Conservation (phyloP, 2,329 filamentous ascomycete species). For the Fusarium phyllophilum region DNA sequence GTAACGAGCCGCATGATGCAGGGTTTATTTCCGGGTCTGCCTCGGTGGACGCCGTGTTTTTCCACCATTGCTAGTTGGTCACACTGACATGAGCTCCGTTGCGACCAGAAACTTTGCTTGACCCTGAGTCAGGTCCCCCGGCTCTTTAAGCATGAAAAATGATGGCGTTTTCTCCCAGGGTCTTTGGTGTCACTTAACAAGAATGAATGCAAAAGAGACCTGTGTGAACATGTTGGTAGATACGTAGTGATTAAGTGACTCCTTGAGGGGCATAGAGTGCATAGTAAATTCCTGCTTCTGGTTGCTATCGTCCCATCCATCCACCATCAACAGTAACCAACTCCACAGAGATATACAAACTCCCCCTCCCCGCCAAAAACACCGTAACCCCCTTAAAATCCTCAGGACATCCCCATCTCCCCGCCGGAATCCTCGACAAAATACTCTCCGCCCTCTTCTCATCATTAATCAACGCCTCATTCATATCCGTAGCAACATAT, state of each 20-base stretch:
- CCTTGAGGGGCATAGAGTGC: fast-evolving
- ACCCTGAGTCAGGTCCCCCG: background rate
- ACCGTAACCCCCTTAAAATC: conserved; percentile 88
- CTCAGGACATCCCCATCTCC: conserved; percentile 82
- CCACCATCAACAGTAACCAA: conserved; percentile 86
- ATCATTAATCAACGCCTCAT: conserved; percentile 80
- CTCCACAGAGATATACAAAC: conserved; percentile 84
- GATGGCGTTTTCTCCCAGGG: fast-evolving
- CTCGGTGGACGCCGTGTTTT: background rate
- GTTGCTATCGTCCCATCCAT: conserved; percentile 49
- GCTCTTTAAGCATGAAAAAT: background rate
- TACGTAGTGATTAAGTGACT: too few relatives aligned
- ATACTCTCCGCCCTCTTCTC: conserved; percentile 76
- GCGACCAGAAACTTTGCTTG: background rate
- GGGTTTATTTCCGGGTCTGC: background rate
- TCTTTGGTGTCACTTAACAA: fast-evolving
- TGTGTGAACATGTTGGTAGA: fast-evolving
- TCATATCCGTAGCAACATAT: conserved; percentile 94
- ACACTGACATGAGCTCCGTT: background rate
- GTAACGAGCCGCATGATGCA: background rate
- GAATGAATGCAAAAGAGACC: fast-evolving
- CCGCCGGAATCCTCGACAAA: conserved; percentile 81
- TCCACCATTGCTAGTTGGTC: background rate
- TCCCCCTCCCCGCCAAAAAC: conserved; percentile 78
- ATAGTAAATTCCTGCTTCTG: fast-evolving